Evolutionary conservation across 2,329 filamentous ascomycete genomes (phyloP).

Genomic region (Aspergillus luchuensis): DNA sequence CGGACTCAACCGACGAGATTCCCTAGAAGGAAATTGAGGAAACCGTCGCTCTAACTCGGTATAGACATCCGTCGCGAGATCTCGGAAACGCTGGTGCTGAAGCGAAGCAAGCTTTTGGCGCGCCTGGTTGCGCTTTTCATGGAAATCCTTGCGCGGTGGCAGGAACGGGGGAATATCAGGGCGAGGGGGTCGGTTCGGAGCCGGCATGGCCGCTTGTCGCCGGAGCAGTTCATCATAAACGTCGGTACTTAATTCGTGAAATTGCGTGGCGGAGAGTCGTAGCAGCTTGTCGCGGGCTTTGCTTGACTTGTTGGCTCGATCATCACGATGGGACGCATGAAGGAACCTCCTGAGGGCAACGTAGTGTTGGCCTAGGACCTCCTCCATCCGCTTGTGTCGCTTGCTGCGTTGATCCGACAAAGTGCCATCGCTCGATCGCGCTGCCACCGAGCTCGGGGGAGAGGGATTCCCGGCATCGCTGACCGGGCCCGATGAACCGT

Average conservation of each 20-base stretch:
- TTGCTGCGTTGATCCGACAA: slow-evolving; percentile 65
- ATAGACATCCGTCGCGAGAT: slow-evolving; percentile 93
- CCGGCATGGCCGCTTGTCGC: slow-evolving; percentile 68
- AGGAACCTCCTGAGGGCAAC: slow-evolving; percentile 75
- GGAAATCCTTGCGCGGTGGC: slow-evolving; percentile 83
- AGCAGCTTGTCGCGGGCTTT: slow-evolving; percentile 93
- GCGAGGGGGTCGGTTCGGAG: slow-evolving; percentile 44
- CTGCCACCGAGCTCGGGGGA: slow-evolving; percentile 81
- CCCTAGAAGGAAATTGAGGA: slow-evolving; percentile 72
- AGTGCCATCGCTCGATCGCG: slow-evolving; percentile 74
- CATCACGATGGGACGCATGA: slow-evolving; percentile 69
- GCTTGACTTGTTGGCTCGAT: slow-evolving; percentile 75
- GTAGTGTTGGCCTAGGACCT: slow-evolving; percentile 79
- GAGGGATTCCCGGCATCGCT: slow-evolving; percentile 62
- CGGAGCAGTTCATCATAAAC: slow-evolving; percentile 93
- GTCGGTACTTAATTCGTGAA: slow-evolving; percentile 96
- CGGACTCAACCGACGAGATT: slow-evolving; percentile 70
- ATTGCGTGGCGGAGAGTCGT: slow-evolving; percentile 85
- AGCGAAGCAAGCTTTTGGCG: slow-evolving; percentile 91
- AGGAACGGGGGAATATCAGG: slow-evolving; percentile 68
- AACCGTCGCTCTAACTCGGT: slow-evolving; percentile 91
- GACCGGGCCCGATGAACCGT: slow-evolving; percentile 29
- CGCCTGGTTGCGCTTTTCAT: slow-evolving; percentile 97
- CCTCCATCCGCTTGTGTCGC: slow-evolving; percentile 62
- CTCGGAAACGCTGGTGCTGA: slow-evolving; percentile 81